These are phyloP conservation scores for Inga laurina DNA, from an alignment of 306 rosid genomes.

Conservation along the genomic window DNA sequence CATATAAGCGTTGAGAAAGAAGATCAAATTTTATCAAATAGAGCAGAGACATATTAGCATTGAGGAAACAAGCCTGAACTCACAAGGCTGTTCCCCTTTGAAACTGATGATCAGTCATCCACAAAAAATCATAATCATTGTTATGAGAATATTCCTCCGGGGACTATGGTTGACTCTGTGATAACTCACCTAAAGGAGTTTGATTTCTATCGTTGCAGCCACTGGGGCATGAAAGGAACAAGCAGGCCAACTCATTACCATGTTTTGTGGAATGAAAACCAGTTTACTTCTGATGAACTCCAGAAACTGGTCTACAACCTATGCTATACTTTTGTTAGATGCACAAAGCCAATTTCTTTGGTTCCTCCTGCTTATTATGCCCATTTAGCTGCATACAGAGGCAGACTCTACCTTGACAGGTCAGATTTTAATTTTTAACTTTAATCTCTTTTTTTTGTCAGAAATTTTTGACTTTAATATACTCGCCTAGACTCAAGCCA, in stretches of 20 bases:
- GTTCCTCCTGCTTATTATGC: constrained; percentile 99
- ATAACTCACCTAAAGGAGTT: constrained; percentile 93
- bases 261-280: constrained; percentile 85
- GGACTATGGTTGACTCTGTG: constrained; percentile 95
- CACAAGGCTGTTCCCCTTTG: constrained; percentile 79
- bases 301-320: constrained; percentile 86
- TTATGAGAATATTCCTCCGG: constrained; percentile 84
- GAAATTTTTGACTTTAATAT: no score
- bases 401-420: constrained; percentile 90
- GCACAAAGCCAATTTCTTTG: constrained; percentile 95
- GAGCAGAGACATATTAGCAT: no score
- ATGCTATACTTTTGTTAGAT: constrained; percentile 88
- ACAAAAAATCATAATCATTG: constrained; percentile 40
- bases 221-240: constrained; percentile 96
- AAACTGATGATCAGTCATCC: constrained; percentile 51
- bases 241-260: constrained; percentile 97
- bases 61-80: no score
- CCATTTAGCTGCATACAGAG: constrained; percentile 95
- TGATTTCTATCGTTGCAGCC: constrained; percentile 94
- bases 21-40: no score
- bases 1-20: no score
- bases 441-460: neutral
- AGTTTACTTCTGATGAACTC: constrained; percentile 88
- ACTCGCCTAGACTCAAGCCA: neutral
- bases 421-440: constrained; percentile 44